phyloP scores from a whole-genome alignment of 139 green algal genomes.

The Picochlorum sp. region DNA sequence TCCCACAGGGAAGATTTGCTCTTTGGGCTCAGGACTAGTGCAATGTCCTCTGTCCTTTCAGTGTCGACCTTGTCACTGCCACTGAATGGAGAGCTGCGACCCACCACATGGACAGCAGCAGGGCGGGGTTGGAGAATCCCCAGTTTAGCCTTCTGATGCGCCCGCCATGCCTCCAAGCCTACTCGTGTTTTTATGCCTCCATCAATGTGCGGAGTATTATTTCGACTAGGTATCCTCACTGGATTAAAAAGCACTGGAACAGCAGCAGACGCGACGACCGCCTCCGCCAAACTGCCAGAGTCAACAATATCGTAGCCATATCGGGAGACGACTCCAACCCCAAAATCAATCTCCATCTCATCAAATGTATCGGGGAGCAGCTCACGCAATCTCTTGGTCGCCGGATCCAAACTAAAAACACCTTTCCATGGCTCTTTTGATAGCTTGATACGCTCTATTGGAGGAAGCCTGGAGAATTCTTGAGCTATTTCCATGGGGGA shows the following conservation, averaged over 20 bases:
- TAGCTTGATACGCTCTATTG: slow-evolving; percentile 54
- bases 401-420: slow-evolving; percentile 57
- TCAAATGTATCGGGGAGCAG: slow-evolving; percentile 76
- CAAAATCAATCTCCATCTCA: slow-evolving; percentile 66
- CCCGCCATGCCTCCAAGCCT: slow-evolving; percentile 61
- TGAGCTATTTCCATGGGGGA: slow-evolving; percentile 59
- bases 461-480: slow-evolving; percentile 50
- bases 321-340: slow-evolving; percentile 48
- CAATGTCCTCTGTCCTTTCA: slow-evolving; percentile 26
- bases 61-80: slow-evolving; percentile 53
- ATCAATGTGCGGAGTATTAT: slow-evolving; percentile 57
- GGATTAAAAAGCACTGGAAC: slow-evolving; percentile 74
- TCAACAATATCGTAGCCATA: slow-evolving; percentile 65
- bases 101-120: slow-evolving; percentile 78
- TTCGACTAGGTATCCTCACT: slow-evolving; percentile 59
- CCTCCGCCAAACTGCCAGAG: slow-evolving; percentile 65
- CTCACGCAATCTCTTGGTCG: slow-evolving; percentile 52
- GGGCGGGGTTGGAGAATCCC: slow-evolving; percentile 18
- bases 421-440: slow-evolving; percentile 56
- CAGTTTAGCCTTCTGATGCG: slow-evolving; percentile 4
- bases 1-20: slow-evolving; percentile 57
- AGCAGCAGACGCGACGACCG: slow-evolving; percentile 75
- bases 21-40: slow-evolving; percentile 60
- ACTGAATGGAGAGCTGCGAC: slow-evolving; percentile 63
- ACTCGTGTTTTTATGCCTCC: slow-evolving; percentile 72